phyloP scores from a whole-genome alignment of 2,329 filamentous ascomycete genomes.

The Chrysosporium queenslandicum region DNA sequence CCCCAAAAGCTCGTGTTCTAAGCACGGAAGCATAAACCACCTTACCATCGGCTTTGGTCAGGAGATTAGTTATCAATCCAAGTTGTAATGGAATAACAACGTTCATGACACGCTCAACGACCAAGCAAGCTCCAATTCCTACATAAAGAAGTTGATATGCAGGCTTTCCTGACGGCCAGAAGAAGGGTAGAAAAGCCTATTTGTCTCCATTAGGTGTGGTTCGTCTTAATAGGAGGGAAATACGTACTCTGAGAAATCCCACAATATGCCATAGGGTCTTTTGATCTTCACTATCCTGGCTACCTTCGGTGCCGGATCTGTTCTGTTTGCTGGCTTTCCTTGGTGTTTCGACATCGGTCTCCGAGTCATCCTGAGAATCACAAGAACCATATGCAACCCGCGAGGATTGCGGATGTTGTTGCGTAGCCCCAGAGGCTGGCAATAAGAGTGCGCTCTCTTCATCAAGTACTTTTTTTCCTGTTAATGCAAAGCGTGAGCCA shows the following conservation, averaged over 20 bases:
- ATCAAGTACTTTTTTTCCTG: slow-evolving; percentile 12
- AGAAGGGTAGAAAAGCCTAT: slow-evolving; percentile 63
- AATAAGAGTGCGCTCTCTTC: slow-evolving; percentile 21
- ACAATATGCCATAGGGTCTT: slow-evolving; percentile 9
- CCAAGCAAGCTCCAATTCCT: slow-evolving; percentile 56
- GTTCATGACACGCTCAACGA: slow-evolving; percentile 62
- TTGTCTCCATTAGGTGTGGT: slow-evolving; percentile 10
- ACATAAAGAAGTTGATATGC: slow-evolving; percentile 57
- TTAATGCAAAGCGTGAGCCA: slow-evolving; percentile 6
- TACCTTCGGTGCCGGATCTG: not conserved
- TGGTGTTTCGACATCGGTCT: not conserved
- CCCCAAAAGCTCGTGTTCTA: not conserved
- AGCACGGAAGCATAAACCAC: not conserved
- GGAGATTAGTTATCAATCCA: slow-evolving; percentile 63
- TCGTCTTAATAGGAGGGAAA: not conserved
- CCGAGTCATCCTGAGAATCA: not conserved
- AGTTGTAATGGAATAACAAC: slow-evolving; percentile 72
- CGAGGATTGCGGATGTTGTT: slow-evolving; percentile 15
- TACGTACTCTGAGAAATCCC: slow-evolving; percentile 11
- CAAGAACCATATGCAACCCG: slow-evolving; percentile 25
- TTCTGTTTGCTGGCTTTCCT: not conserved
- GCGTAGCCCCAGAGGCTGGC: slow-evolving; percentile 18
- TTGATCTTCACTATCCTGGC: not conserved
- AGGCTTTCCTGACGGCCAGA: slow-evolving; percentile 62
- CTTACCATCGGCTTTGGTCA: slow-evolving; percentile 44